Evolutionary conservation across 176 grass and related monocot genomes (phyloP), one percentile per base, ranked within the genome.

Genomic region (Cenchrus fungigraminus): DNA sequence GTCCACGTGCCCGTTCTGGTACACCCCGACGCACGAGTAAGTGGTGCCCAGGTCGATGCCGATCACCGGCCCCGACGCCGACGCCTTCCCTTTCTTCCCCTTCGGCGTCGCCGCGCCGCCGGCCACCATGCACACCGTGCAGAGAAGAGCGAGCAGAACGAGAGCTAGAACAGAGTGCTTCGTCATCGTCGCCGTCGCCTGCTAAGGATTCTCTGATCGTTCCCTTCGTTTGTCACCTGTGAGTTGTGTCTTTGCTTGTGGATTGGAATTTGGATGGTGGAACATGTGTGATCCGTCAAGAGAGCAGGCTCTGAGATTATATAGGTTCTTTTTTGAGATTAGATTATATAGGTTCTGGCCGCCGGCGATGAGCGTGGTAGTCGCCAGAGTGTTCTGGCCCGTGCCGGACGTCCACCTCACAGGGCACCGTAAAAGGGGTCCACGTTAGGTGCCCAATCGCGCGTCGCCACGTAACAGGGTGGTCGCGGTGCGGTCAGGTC

Each of bases 1-100:
- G 59, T 87, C 71, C 68, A 82, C 79, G 89, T 84, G 81, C 68
- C 87, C 88, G 91, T 86, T 86, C 65, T 85, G 72, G 90, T 92
- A 58, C 90, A 81, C 85, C 4, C 79, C 85, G 32, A 87, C 79
- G 79, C 85, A 82, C n/a, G 85, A 87, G 85, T 82, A 82, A 9
- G 85, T 87, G n/a, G 71, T 82, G 78, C 76, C 84, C 1, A 86
- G 76, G 67, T 86, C 76, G 76, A 86, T 86, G 65, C 84, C 84
- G 76, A 86, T 80, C 84, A 79, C 84, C 12, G 54, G 63, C 3
- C 76, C 54, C 37, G 65, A 28, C 19, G 52, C 14, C 79, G 51
- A 8, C 79, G 37, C 2, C 6, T n/a, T 56, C 31, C 31, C 43
- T 22, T 32, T 50, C 60, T 34, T 63, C 12, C 58, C 32, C 50